A percentile compares a stretch with the other conserved stretches of the same genome.
These are phyloP conservation scores for Phytopythium sindhum DNA, from an alignment of 352 stramenopile species.

Conservation along the genomic window DNA sequence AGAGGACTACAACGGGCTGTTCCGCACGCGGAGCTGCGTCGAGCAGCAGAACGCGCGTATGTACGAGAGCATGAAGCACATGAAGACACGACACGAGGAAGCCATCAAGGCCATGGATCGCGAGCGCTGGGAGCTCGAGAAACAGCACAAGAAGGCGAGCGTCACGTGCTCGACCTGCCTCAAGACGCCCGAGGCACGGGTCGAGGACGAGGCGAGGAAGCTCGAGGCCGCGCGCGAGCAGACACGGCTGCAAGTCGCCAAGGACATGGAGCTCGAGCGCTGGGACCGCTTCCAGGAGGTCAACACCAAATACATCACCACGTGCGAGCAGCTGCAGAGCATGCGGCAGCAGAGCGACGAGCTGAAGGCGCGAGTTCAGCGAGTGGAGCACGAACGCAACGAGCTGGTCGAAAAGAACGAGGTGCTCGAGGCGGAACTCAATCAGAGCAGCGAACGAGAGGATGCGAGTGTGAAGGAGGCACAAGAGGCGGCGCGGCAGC, in stretches of 20 bases:
- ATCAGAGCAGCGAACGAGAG: conserved; percentile 14
- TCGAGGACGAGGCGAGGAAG: conserved; percentile 34
- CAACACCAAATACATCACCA: conserved; percentile 64
- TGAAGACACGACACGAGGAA: conserved; percentile 46
- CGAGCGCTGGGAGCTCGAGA: conserved; percentile 62
- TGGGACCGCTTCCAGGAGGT: conserved; percentile 71
- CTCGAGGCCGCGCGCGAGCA: conserved; percentile 47
- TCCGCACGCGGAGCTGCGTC: conserved; percentile 31
- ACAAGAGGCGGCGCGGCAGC: conserved; percentile 13
- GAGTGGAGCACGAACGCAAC: conserved; percentile 28
- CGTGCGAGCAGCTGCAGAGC: conserved; percentile 37
- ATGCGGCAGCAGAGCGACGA: conserved; percentile 19
- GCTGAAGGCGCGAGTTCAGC: conserved; percentile 17
- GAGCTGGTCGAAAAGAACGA: conserved; percentile 27
- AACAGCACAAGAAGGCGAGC: conserved; percentile 45
- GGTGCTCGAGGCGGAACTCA: conserved; percentile 23
- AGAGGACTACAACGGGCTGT: conserved; percentile 71
- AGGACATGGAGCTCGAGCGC: conserved; percentile 57
- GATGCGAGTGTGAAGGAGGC: conserved; percentile 14
- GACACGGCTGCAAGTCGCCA: conserved; percentile 40
- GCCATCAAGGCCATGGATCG: conserved; percentile 45
- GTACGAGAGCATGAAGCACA: conserved; percentile 35
- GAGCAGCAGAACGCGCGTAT: conserved; percentile 48
- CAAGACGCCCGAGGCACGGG: conserved; percentile 51
- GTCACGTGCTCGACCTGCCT: conserved; percentile 43